Percentiles rank a stretch among this genome's conserved stretches.
phyloP scores from a whole-genome alignment of 495 filamentous ascomycete species.

The Hyaloscypha variabilis region DNA sequence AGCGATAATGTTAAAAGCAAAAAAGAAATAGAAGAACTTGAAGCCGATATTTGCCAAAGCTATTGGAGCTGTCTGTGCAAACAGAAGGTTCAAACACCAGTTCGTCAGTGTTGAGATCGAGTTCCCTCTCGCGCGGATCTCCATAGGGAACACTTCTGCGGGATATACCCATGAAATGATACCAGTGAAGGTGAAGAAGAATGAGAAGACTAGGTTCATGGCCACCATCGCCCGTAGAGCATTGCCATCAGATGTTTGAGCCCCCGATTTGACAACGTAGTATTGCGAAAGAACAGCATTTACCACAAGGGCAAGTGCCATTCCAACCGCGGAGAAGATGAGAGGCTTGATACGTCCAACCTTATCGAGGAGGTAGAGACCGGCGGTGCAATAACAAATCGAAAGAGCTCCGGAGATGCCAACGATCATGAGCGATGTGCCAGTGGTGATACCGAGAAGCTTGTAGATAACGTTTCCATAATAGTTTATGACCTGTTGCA shows the following conservation, averaged over 20 bases:
- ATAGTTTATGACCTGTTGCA: slow-evolving; percentile 46
- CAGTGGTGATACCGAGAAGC: slow-evolving; percentile 46
- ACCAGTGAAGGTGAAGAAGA: slow-evolving; percentile 57
- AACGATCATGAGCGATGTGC: slow-evolving; percentile 52
- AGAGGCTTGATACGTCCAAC: slow-evolving; percentile 55
- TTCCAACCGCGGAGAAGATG: slow-evolving; percentile 50
- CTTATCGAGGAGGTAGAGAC: slow-evolving; percentile 54
- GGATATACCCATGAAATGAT: slow-evolving; percentile 66
- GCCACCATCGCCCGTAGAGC: slow-evolving; percentile 56
- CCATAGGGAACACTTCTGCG: slow-evolving; percentile 66
- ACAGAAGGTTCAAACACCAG: slow-evolving; percentile 66
- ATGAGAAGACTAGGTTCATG: slow-evolving; percentile 59
- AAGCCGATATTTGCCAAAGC: slow-evolving; percentile 41
- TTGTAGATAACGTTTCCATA: slow-evolving; percentile 54
- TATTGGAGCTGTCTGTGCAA: slow-evolving; percentile 58
- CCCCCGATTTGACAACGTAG: slow-evolving; percentile 41
- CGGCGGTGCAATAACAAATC: slow-evolving; percentile 51
- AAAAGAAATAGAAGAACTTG: slow-evolving; percentile 26
- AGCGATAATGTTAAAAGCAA: slow-evolving; percentile 26
- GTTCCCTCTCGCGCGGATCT: slow-evolving; percentile 67
- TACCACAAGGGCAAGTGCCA: slow-evolving; percentile 45
- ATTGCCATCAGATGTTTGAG: slow-evolving; percentile 40
- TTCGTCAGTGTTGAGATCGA: slow-evolving; percentile 64
- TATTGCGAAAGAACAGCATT: slow-evolving; percentile 48
- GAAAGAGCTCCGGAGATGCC: slow-evolving; percentile 55